Conservation (phyloP, 495 filamentous ascomycete genomes). For the Cercophora samala region DNA sequence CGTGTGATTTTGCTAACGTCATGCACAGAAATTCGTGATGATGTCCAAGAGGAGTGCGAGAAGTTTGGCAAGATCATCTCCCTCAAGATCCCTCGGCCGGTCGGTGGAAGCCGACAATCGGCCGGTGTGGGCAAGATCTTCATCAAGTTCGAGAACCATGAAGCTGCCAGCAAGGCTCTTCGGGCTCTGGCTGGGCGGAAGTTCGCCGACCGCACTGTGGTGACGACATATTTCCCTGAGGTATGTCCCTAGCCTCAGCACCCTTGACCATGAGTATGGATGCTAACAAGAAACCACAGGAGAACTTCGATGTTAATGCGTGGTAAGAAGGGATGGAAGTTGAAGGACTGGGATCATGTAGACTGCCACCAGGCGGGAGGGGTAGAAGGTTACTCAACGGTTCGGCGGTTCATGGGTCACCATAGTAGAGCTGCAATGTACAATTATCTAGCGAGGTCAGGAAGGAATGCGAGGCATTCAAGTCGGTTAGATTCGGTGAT, state of each 20-base stretch:
- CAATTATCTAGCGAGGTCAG: background rate
- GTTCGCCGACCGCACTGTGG: conserved; percentile 92
- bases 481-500: background rate
- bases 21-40: conserved; percentile 80
- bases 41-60: conserved; percentile 83
- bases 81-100: conserved; percentile 87
- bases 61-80: conserved; percentile 84
- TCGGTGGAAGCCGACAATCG: conserved; percentile 71
- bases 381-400: background rate
- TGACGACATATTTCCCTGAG: conserved; percentile 93
- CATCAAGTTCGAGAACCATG: conserved; percentile 80
- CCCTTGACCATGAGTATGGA: background rate
- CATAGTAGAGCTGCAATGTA: background rate
- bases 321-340: conserved; percentile 52
- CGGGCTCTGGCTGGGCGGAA: conserved; percentile 86
- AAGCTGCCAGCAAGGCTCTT: conserved; percentile 78
- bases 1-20: conserved; percentile 15
- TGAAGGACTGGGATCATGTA: background rate
- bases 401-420: background rate
- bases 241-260: conserved; percentile 42
- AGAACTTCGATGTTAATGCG: conserved; percentile 73
- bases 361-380: background rate
- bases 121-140: conserved; percentile 97
- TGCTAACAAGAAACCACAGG: conserved; percentile 43
- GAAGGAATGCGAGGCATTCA: background rate